Base-by-base conservation (phyloP, 1,284 basidiomycete genomes). In the Phaffia rhodozyma region DNA sequence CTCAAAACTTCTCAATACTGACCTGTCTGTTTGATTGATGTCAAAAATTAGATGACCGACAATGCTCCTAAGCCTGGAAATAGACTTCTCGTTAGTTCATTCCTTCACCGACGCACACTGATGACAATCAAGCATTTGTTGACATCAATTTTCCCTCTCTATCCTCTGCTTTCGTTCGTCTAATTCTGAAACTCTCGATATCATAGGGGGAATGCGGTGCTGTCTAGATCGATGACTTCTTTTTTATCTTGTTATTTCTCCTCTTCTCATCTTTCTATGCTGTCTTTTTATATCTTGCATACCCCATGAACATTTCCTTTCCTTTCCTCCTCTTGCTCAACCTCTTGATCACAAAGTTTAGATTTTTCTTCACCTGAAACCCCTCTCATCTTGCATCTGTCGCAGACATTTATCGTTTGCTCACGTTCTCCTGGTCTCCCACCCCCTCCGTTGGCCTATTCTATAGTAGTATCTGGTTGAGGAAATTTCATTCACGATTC, bases 21-120 rank as follows among this genome's bases (percentile, higher is more conserved):
- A 56, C 29, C 34, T 49, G 23, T 7, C 53, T 34, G 32, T 11
- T 43, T 32, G 1, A 21, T 48, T 47, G 32, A 43, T 47, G 20
- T 61, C 43, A 53, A 50, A 55, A 18, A 43, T 16, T 51, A 63
- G 38, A 59, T 58, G 62, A 63, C 62, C 29, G 51, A 63, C 52
- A 16, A 16, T 1, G 62, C 62, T 27, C 21, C 49, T 7, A 30
- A 34, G 38, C 62, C 62, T 9, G 50, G n/a, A 47, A 63, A 63
- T 34, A 56, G 55, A 16, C 62, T 63, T 38, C 25, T 58, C 57
- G 57, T 47, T n/a, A 23, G 38, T 49, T 29, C 13, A 18, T 30
- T 53, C 7, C 51, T 53, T 11, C 50, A 34, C 9, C 32, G 32
- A 34, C 9, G 9, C 9, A 4, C 32, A 34, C 32, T 5, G 32